These are phyloP conservation scores for Phytophthora idaei DNA, from an alignment of 352 stramenopile genomes.

Conservation along the genomic window DNA sequence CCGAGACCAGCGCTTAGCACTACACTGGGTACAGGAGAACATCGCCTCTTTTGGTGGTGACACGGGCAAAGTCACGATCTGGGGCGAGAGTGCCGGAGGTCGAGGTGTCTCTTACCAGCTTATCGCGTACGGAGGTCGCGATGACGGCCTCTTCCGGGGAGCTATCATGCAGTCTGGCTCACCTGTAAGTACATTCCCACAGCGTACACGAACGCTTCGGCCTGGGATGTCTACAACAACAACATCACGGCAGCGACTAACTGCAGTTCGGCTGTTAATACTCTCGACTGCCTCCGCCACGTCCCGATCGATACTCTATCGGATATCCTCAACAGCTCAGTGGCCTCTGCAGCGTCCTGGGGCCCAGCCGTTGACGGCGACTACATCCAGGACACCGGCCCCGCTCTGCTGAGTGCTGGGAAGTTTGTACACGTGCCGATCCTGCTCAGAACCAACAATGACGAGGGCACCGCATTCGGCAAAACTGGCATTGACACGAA, in stretches of 20 bases:
- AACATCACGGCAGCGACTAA: constrained; percentile 29
- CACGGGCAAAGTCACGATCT: constrained; percentile 25
- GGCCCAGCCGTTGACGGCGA: constrained; percentile 35
- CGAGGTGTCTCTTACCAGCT: constrained; percentile 32
- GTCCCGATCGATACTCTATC: constrained; percentile 25
- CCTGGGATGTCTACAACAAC: constrained; percentile 34
- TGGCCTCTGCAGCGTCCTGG: constrained; percentile 16
- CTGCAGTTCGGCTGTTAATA: constrained; percentile 26
- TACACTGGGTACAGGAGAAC: constrained; percentile 62
- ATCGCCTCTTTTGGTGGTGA: constrained; percentile 27
- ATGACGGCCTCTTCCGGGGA: constrained; percentile 29
- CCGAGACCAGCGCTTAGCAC: constrained; percentile 78
- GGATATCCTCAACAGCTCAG: constrained; percentile 31
- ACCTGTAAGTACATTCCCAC: constrained; percentile 4
- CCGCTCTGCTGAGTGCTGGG: constrained; percentile 25
- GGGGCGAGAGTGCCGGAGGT: constrained; percentile 50
- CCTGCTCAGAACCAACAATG: constrained; percentile 34
- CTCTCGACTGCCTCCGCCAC: constrained; percentile 32
- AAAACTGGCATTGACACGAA: constrained; percentile 18
- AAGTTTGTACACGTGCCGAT: constrained; percentile 41
- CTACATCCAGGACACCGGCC: constrained; percentile 16
- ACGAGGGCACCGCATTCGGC: constrained; percentile 33
- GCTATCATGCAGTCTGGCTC: constrained; percentile 34
- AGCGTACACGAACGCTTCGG: constrained; percentile 9
- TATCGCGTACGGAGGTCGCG: constrained; percentile 29